phyloP scores from a whole-genome alignment of 768 basidiomycete species.

The Neoboletus subvelutipes region DNA sequence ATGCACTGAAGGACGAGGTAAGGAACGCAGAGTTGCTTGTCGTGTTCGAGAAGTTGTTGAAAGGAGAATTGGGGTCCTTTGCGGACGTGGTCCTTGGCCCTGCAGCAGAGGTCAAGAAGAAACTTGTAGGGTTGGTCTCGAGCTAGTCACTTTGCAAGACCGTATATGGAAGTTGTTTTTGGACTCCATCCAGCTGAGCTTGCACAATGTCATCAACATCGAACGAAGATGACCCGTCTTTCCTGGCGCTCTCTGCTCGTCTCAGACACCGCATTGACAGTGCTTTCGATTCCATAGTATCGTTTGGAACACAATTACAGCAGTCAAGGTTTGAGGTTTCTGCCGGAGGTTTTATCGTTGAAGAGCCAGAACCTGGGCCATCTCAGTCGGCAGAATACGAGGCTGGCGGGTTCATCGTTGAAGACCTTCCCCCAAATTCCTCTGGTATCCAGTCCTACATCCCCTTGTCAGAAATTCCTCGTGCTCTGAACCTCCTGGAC shows the following conservation, averaged over 20 bases:
- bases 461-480: constrained; percentile 54
- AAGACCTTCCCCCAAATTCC: constrained; percentile 18
- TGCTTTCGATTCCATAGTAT: constrained; percentile 43
- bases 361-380: constrained; percentile 19
- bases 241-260: constrained; percentile 40
- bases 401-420: constrained; percentile 33
- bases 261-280: constrained; percentile 50
- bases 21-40: constrained; percentile 51
- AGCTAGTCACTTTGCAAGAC: constrained; percentile 2
- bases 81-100: constrained; percentile 44
- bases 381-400: constrained; percentile 10
- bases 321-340: constrained; percentile 7
- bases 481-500: constrained; percentile 61
- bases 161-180: not conserved
- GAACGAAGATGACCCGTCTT: constrained; percentile 31
- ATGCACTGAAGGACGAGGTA: constrained; percentile 50
- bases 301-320: not conserved
- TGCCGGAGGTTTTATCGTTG: constrained; percentile 37
- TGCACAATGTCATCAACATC: constrained; percentile 15
- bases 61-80: constrained; percentile 36
- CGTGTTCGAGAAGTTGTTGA: constrained; percentile 52
- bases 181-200: not conserved
- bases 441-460: constrained; percentile 36
- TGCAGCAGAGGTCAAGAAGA: constrained; percentile 52
- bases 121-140: constrained; percentile 30